Evolutionary conservation across 2,329 filamentous ascomycete species (phyloP).

Genomic region (Ceratocystis huliohia): DNA sequence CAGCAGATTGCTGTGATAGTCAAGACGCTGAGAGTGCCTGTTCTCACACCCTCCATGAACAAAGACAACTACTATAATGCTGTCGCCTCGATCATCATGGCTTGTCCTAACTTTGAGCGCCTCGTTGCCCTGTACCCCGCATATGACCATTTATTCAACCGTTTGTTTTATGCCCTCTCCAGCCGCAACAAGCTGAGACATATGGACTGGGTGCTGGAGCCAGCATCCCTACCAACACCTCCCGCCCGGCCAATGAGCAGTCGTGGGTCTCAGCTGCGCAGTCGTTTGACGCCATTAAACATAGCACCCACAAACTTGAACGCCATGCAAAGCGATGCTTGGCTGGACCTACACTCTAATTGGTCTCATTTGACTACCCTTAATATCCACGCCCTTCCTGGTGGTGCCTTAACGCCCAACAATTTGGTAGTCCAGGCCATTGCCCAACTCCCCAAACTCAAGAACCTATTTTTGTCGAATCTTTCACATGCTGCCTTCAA

Average conservation of each 20-base stretch:
- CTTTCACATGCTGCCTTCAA: conserved; percentile 45
- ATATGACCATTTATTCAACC: conserved; percentile 45
- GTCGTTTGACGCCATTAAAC: conserved; percentile 17
- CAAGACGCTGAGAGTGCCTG: conserved; percentile 44
- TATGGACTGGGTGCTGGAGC: conserved; percentile 46
- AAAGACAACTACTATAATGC: conserved; percentile 43
- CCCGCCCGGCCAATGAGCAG: conserved; percentile 28
- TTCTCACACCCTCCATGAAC: conserved; percentile 31
- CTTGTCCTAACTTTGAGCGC: conserved; percentile 51
- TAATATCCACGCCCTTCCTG: conserved; percentile 46
- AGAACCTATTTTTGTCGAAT: conserved; percentile 47
- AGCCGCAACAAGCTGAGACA: conserved; percentile 43
- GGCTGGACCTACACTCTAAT: conserved; percentile 39
- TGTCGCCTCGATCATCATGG: conserved; percentile 49
- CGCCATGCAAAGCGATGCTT: conserved; percentile 33
- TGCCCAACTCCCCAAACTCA: conserved; percentile 39
- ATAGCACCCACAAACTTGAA: conserved; percentile 24
- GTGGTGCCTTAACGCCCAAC: conserved; percentile 41
- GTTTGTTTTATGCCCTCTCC: conserved; percentile 46
- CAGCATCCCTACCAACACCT: conserved; percentile 24
- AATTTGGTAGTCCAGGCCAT: conserved; percentile 40
- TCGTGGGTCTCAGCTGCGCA: conserved; percentile 21
- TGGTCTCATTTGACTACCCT: conserved; percentile 46
- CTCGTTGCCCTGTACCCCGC: conserved; percentile 41
- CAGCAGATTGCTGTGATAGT: conserved; percentile 43